Conservation (phyloP, 371 early-diverging fungal genomes). For the Rhizopus sp. region DNA sequence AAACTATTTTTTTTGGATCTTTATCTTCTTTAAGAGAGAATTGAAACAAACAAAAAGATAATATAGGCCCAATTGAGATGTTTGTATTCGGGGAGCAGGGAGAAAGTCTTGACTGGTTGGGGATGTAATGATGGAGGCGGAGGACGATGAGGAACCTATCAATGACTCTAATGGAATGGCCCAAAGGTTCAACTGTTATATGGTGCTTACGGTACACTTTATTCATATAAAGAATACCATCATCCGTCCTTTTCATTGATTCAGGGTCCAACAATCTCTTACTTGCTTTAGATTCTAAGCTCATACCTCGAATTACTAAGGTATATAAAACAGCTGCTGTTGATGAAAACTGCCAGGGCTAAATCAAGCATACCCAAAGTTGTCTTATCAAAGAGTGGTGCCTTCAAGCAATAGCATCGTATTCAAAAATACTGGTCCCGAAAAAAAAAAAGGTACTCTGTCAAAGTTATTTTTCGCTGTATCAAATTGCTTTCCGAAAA, state of each 20-base stretch:
- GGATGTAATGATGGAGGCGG: no score
- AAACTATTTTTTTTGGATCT: neutral
- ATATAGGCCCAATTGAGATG: no score
- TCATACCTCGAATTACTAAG: no score
- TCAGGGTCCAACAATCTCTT: slow-evolving; percentile 14
- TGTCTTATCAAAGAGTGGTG: no score
- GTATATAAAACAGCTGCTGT: no score
- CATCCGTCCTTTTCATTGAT: slow-evolving; percentile 13
- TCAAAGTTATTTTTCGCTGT: neutral
- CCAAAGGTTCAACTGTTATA: slow-evolving; percentile 12
- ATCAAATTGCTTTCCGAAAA: neutral
- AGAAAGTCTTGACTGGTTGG: slow-evolving; percentile 7
- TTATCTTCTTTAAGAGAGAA: no score
- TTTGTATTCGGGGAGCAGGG: slow-evolving; percentile 9
- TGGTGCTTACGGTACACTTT: slow-evolving; percentile 10
- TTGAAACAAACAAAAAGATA: no score
- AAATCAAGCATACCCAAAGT: no score
- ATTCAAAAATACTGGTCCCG: no score
- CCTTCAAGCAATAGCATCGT: no score
- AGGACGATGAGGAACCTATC: slow-evolving; percentile 7
- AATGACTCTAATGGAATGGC: slow-evolving; percentile 4
- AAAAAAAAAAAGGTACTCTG: no score
- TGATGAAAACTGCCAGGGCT: no score
- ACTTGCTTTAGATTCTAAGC: neutral
- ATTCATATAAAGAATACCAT: slow-evolving; percentile 11